Evolutionary conservation across 208 protist species (phyloP).

Genomic region (Balamuthia mandrillaris): DNA sequence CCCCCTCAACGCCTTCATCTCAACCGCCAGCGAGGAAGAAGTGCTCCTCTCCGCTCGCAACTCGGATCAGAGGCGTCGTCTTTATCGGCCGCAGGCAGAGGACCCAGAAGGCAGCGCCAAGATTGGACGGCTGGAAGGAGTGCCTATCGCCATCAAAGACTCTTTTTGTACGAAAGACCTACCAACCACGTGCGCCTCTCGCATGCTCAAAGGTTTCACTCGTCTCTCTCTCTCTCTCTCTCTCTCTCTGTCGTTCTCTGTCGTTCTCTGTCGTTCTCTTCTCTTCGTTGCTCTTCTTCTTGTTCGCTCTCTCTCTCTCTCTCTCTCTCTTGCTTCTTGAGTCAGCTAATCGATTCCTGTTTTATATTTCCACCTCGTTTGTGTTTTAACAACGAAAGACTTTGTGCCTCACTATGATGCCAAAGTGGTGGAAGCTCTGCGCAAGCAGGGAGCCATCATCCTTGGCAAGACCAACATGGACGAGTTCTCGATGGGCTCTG

Average conservation of each 20-base stretch:
- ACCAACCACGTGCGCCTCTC: slow-evolving; percentile 37
- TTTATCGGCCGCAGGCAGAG: too few relatives aligned
- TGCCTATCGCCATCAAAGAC: slow-evolving; percentile 42
- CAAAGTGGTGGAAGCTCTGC: slow-evolving; percentile 40
- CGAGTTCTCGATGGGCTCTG: slow-evolving; percentile 61
- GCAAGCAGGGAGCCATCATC: slow-evolving; percentile 53
- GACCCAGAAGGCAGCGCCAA: not conserved
- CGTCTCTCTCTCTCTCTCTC: too few relatives aligned
- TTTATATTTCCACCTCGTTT: not conserved
- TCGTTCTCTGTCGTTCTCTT: too few relatives aligned
- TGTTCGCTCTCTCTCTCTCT: too few relatives aligned
- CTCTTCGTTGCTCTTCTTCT: too few relatives aligned
- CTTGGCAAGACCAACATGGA: slow-evolving; percentile 69
- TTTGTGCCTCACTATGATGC: slow-evolving; percentile 48
- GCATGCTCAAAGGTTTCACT: slow-evolving; percentile 31
- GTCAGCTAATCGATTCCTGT: too few relatives aligned
- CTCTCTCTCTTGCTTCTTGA: too few relatives aligned
- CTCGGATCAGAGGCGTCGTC: not conserved
- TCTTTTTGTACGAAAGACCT: slow-evolving; percentile 26
- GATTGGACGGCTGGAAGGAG: slow-evolving; percentile 29
- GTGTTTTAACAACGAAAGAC: slow-evolving; percentile 15
- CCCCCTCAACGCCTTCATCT: slow-evolving; percentile 28
- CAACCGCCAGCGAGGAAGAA: not conserved
- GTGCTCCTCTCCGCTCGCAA: not conserved
- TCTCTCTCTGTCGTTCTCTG: too few relatives aligned